Evolutionary conservation across 306 rosid species (phyloP).

Genomic region (Cucurbita argyrosperma): DNA sequence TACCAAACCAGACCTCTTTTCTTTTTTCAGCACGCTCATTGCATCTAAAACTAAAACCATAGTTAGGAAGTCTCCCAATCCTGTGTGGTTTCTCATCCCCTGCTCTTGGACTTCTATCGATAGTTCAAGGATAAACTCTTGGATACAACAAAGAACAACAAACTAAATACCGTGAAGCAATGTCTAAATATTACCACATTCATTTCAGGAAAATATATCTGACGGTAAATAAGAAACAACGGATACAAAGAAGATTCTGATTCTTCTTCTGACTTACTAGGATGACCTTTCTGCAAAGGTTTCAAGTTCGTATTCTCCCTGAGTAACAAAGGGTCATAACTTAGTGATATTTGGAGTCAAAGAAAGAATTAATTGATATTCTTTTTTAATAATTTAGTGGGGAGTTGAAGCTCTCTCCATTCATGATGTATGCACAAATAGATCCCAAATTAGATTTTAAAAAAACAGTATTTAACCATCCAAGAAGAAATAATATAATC

Average conservation of each 20-base stretch:
- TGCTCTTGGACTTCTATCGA: conserved; percentile 39
- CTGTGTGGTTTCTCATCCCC: conserved; percentile 49
- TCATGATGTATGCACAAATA: not conserved
- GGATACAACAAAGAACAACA: conserved; percentile 2
- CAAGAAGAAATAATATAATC: not conserved
- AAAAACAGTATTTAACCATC: not conserved
- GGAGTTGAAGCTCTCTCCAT: not conserved
- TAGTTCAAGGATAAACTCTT: conserved; percentile 31
- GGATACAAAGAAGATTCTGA: conserved; percentile 72
- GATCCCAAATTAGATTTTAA: not conserved
- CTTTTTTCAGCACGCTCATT: conserved; percentile 91
- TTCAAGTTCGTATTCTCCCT: conserved; percentile 53
- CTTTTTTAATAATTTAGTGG: not conserved
- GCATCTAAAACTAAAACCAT: conserved; percentile 90
- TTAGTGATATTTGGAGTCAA: conserved; percentile 6
- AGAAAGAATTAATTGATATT: not conserved
- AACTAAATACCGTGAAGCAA: not conserved
- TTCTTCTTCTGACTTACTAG: conserved; percentile 39
- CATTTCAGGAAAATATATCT: not conserved
- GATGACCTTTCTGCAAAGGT: conserved; percentile 27
- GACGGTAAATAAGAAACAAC: conserved; percentile 8
- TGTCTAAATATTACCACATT: not conserved
- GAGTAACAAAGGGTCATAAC: conserved; percentile 15
- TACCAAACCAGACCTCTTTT: conserved; percentile 41
- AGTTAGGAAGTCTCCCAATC: conserved; percentile 65